These are phyloP conservation scores for Hymenoscyphus fructigenus DNA, from an alignment of 2,329 filamentous ascomycete species.

Conservation along the genomic window DNA sequence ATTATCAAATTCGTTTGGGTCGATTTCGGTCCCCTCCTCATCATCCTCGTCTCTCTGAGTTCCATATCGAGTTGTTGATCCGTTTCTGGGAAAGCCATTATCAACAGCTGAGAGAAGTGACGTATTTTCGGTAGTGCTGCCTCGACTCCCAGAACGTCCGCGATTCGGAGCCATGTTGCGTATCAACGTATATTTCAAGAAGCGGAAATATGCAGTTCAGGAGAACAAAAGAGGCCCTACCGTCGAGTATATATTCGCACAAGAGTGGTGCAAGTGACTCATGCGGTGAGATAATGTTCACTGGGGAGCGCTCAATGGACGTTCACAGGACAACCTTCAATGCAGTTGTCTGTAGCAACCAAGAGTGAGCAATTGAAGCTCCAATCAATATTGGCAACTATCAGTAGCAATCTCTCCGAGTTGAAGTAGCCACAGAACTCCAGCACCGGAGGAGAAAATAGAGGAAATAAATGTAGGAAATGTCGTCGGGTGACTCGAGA, in stretches of 20 bases:
- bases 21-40: slow-evolving; percentile 42
- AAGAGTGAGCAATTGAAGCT: no score
- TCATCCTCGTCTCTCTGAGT: slow-evolving; percentile 16
- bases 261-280: slow-evolving; percentile 1
- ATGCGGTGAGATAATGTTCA: neutral
- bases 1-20: slow-evolving; percentile 34
- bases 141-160: slow-evolving; percentile 7
- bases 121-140: slow-evolving; percentile 18
- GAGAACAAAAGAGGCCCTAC: neutral
- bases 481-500: neutral
- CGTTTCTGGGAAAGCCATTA: slow-evolving; percentile 12
- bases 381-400: no score
- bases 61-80: slow-evolving; percentile 9
- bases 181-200: neutral
- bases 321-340: neutral
- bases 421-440: no score
- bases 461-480: neutral
- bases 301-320: neutral
- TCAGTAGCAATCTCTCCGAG: no score
- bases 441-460: no score
- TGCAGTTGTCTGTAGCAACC: neutral
- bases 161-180: slow-evolving; percentile 6
- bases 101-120: slow-evolving; percentile 16
- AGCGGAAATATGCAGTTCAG: neutral
- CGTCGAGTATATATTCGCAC: neutral